Percentiles rank a stretch among this genome's conserved stretches.
These are phyloP conservation scores for Pulveroboletus sp. DNA, from an alignment of 768 basidiomycete species.

Conservation along the genomic window DNA sequence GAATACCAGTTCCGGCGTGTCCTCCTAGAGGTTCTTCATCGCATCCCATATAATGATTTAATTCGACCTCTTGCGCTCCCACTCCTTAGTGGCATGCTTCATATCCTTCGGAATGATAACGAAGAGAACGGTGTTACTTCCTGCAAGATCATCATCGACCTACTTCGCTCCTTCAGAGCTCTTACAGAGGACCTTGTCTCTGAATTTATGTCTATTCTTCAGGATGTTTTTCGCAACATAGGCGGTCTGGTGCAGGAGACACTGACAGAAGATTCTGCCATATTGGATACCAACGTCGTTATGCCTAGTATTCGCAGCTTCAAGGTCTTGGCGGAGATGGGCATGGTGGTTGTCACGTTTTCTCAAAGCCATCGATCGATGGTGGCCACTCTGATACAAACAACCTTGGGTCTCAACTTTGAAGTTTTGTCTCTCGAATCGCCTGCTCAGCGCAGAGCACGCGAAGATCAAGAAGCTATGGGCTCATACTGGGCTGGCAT, in stretches of 20 bases:
- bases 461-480: constrained; percentile 76
- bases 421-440: constrained; percentile 75
- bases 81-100: constrained; percentile 77
- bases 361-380: constrained; percentile 73
- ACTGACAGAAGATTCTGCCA: constrained; percentile 61
- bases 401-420: constrained; percentile 73
- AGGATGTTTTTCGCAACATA: constrained; percentile 73
- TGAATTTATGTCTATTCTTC: constrained; percentile 78
- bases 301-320: constrained; percentile 80
- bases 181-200: constrained; percentile 68
- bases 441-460: constrained; percentile 72
- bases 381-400: constrained; percentile 60
- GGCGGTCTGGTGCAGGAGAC: constrained; percentile 65
- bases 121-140: constrained; percentile 91
- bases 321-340: constrained; percentile 92
- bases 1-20: constrained; percentile 84
- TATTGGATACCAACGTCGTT: constrained; percentile 51
- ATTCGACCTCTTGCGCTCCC: constrained; percentile 60
- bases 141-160: constrained; percentile 89
- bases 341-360: constrained; percentile 86
- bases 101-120: constrained; percentile 83
- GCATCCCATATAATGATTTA: constrained; percentile 78
- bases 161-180: constrained; percentile 71
- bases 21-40: constrained; percentile 84
- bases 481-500: constrained; percentile 81